Percentiles rank a stretch among this genome's conserved stretches.
These are phyloP conservation scores for Eucalyptus viminalis DNA, from an alignment of 345 rosid genomes.

Conservation along the genomic window DNA sequence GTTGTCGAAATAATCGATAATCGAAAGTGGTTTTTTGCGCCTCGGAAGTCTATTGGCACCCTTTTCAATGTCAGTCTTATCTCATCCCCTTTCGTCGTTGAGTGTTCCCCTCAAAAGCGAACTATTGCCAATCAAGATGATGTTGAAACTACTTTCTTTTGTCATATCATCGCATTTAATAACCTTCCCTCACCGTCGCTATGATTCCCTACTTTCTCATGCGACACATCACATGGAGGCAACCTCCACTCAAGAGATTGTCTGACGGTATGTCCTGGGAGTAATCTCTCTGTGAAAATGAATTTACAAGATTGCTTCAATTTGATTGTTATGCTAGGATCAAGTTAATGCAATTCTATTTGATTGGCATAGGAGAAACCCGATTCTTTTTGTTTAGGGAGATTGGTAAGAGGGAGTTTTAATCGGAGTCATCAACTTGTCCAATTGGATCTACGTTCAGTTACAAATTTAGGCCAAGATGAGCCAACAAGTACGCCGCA, in stretches of 20 bases:
- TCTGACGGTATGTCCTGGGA: background rate
- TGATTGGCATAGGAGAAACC: background rate
- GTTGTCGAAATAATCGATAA: background rate
- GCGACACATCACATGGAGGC: background rate
- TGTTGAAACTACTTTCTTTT: background rate
- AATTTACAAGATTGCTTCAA: background rate
- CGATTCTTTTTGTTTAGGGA: background rate
- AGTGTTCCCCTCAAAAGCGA: background rate
- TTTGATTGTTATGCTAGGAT: background rate
- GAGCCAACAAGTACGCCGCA: background rate
- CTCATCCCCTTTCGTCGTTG: background rate
- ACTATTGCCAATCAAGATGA: background rate
- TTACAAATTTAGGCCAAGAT: background rate
- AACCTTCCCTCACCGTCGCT: background rate
- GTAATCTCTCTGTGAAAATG: background rate
- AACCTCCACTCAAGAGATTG: background rate
- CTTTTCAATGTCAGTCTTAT: background rate
- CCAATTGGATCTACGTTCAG: rapidly evolving
- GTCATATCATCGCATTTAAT: background rate
- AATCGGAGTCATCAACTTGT: rapidly evolving
- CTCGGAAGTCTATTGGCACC: background rate
- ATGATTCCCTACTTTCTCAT: background rate
- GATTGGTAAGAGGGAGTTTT: rapidly evolving
- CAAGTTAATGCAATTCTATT: background rate
- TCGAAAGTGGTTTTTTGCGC: background rate